Base-by-base conservation (phyloP, 2,329 filamentous ascomycete species). In the Ceratocystis colombiana region DNA sequence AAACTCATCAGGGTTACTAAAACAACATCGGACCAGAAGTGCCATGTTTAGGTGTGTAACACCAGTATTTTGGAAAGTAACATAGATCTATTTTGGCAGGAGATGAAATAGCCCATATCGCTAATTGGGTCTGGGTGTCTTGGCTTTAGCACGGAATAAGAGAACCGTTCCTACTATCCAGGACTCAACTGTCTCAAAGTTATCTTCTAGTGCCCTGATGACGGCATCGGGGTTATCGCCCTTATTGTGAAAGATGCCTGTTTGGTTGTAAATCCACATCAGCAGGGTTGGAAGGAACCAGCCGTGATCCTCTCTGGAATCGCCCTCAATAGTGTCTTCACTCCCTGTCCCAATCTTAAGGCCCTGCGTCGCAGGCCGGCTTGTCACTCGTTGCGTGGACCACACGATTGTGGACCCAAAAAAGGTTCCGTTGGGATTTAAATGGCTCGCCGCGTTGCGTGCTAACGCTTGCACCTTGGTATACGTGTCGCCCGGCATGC, bases 181-280 rank as follows among this genome's bases (percentile, higher is more conserved):
- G 0, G 73, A 73, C 67, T 78, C 74, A 1, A 79, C 76, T 33
- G 74, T 71, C 20, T 73, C 73, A 64, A 79, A 79, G 50, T 73
- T 71, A 48, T 71, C 69, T 65, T 72, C 68, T 33, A 79, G 70
- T 10, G 71, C 75, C 17, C 69, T 67, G 61, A 74, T 73, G 33
- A 78, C 71, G 2, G 71, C 73, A 64, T 74, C 74, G 41, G 68
- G 66, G 3, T 64, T 72, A 65, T 79, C 78, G 0, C 73, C 71
- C 70, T 71, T 74, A 69, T 79, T 79, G 55, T 73, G 71, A 69
- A 79, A 77, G 0, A 77, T 65, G 1, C 74, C 72, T 7, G 71
- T 68, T 33, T 68, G 66, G 68, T 79, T 77, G 63, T 77, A 77
- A 45, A 71, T 63, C 22, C 68, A 71, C 65, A 77, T 68, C 8